Evolutionary conservation across 768 basidiomycete species (phyloP).

Genomic region (Rickenella mellea): DNA sequence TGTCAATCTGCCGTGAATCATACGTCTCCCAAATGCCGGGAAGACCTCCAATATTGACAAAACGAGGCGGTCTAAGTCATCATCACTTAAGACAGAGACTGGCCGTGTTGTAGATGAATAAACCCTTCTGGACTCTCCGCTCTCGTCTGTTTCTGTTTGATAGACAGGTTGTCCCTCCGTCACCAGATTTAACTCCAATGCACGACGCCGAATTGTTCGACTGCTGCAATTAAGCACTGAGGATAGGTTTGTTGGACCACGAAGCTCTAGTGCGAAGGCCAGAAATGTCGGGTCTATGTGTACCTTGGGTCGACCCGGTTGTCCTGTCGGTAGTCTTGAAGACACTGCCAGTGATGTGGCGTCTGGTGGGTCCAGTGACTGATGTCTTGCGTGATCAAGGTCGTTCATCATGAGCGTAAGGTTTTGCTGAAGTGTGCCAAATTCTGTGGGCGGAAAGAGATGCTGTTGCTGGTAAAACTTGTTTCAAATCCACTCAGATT

Average conservation of each 20-base stretch:
- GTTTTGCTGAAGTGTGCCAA: not conserved
- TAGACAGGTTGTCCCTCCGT: not conserved
- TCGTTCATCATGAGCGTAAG: not conserved
- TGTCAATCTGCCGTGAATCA: slow-evolving; percentile 2
- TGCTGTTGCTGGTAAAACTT: too few species aligned
- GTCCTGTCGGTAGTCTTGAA: too few species aligned
- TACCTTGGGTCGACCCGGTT: not conserved
- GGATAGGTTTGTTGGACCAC: slow-evolving; percentile 5
- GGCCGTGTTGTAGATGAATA: slow-evolving; percentile 14
- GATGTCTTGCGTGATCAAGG: not conserved
- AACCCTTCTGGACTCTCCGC: not conserved
- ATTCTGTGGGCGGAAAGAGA: not conserved
- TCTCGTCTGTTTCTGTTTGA: not conserved
- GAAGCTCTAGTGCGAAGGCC: not conserved
- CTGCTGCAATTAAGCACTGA: slow-evolving; percentile 10
- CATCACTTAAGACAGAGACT: slow-evolving; percentile 3
- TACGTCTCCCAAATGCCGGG: not conserved
- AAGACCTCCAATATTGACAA: not conserved
- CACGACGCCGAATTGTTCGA: slow-evolving; percentile 16
- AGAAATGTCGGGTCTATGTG: not conserved
- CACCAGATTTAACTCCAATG: slow-evolving; percentile 17
- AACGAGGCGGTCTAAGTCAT: slow-evolving; percentile 8
- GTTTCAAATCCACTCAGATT: too few species aligned
- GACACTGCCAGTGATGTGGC: too few species aligned
- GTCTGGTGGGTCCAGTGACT: not conserved